A percentile compares a stretch with the other conserved stretches of the same genome.
These are phyloP conservation scores for Podospora pseudocomata DNA, from an alignment of 495 filamentous ascomycete genomes.

Conservation along the genomic window DNA sequence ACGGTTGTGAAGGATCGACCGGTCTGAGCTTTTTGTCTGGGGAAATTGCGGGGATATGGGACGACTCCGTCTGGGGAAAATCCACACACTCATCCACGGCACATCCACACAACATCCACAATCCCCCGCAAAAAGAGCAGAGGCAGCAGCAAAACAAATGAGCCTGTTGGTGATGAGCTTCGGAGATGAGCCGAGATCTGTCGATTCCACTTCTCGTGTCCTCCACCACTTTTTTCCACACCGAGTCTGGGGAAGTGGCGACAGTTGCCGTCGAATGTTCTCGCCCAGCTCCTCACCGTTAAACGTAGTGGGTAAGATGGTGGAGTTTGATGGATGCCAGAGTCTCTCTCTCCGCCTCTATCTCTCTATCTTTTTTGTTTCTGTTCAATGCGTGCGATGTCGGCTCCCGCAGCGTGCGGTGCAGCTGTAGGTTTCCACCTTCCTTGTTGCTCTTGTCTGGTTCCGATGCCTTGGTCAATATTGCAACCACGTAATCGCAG, in stretches of 20 bases:
- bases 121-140: background rate
- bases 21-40: background rate
- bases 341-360: no score
- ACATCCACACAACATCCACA: background rate
- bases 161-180: background rate
- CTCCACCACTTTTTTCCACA: background rate
- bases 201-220: background rate
- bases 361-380: no score
- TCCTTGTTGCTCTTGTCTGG: background rate
- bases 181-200: constrained; percentile 4
- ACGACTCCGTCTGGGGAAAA: background rate
- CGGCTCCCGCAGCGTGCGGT: background rate
- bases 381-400: background rate
- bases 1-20: background rate
- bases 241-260: constrained; percentile 2
- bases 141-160: background rate
- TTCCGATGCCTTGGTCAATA: constrained; percentile 12
- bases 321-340: background rate
- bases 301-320: background rate
- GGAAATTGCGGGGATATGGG: background rate
- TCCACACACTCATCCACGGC: background rate
- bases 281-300: background rate
- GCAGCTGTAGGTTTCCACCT: background rate
- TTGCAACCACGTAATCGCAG: constrained; percentile 16
- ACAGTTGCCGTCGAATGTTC: background rate